A percentile compares a stretch with the other conserved stretches of the same genome.
Evolutionary conservation across 768 basidiomycete genomes (phyloP).

Genomic region (Ramaria rubella): DNA sequence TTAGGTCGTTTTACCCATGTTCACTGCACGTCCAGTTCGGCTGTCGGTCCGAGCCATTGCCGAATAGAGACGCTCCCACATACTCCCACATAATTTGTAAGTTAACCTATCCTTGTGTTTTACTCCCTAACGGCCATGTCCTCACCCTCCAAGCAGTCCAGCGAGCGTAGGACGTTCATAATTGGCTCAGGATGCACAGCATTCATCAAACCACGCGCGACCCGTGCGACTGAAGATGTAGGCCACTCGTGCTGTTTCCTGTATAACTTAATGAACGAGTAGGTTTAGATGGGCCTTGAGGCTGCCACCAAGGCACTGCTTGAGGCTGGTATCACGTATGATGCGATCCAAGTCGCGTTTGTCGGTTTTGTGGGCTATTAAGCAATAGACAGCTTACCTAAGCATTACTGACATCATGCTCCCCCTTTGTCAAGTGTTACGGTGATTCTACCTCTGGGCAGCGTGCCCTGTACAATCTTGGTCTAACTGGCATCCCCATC

Average conservation of each 20-base stretch:
- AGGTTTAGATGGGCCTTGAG: slow-evolving; percentile 71
- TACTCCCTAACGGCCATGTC: neutral
- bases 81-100: too few species aligned
- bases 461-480: slow-evolving; percentile 76
- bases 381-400: neutral
- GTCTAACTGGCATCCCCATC: slow-evolving; percentile 78
- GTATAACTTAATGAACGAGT: neutral
- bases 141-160: neutral
- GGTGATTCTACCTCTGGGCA: slow-evolving; percentile 74
- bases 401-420: neutral
- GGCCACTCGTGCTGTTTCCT: slow-evolving; percentile 14
- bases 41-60: too few species aligned
- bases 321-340: slow-evolving; percentile 85
- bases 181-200: slow-evolving; percentile 71
- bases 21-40: too few species aligned
- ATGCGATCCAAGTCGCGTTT: slow-evolving; percentile 62
- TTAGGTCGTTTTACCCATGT: too few species aligned
- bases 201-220: slow-evolving; percentile 58
- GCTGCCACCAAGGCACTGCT: slow-evolving; percentile 82
- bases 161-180: slow-evolving; percentile 42
- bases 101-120: too few species aligned
- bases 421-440: slow-evolving; percentile 37
- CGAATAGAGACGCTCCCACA: too few species aligned
- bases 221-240: slow-evolving; percentile 59
- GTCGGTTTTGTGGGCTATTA: slow-evolving; percentile 47